Conservation (phyloP, 106 monocot genomes). For the Xerophyta viscosa region DNA sequence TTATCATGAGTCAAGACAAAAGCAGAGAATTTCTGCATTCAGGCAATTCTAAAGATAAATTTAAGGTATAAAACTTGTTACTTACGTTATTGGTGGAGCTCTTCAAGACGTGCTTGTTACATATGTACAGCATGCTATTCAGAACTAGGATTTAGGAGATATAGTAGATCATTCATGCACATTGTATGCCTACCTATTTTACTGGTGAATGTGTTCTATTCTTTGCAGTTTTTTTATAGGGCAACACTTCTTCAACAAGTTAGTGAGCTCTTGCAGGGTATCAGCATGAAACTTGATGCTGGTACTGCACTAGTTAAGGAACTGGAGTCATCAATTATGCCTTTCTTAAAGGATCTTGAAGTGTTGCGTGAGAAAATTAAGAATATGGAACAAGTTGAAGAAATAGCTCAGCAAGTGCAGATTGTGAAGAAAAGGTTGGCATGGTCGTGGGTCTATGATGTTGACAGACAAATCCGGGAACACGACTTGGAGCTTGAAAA, state of each 20-base stretch:
- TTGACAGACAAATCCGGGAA: constrained; percentile 72
- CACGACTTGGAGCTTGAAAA: constrained; percentile 56
- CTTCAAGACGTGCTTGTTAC: too few relatives aligned
- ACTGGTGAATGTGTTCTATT: too few relatives aligned
- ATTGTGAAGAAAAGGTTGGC: constrained; percentile 86
- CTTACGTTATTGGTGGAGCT: too few relatives aligned
- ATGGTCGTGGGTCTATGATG: constrained; percentile 95
- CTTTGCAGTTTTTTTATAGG: constrained; percentile 90
- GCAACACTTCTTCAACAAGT: constrained; percentile 98
- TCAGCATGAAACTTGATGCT: constrained; percentile 45
- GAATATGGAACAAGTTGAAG: constrained; percentile 97
- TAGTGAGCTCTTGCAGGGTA: constrained; percentile 67
- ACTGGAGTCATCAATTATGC: constrained; percentile 71
- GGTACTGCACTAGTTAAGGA: constrained; percentile 62
- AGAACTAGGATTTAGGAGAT: too few relatives aligned
- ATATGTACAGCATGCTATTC: too few relatives aligned
- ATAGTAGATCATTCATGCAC: too few relatives aligned
- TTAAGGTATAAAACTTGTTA: constrained; percentile 51
- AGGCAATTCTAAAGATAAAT: constrained; percentile 94
- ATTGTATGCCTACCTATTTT: too few relatives aligned
- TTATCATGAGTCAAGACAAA: constrained; percentile 97
- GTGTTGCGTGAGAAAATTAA: constrained; percentile 81
- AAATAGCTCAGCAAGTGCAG: constrained; percentile 68
- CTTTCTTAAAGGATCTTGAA: constrained; percentile 57
- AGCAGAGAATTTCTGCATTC: constrained; percentile 99